These are phyloP conservation scores for Suillus lakei DNA, from an alignment of 768 basidiomycete species.

Conservation along the genomic window DNA sequence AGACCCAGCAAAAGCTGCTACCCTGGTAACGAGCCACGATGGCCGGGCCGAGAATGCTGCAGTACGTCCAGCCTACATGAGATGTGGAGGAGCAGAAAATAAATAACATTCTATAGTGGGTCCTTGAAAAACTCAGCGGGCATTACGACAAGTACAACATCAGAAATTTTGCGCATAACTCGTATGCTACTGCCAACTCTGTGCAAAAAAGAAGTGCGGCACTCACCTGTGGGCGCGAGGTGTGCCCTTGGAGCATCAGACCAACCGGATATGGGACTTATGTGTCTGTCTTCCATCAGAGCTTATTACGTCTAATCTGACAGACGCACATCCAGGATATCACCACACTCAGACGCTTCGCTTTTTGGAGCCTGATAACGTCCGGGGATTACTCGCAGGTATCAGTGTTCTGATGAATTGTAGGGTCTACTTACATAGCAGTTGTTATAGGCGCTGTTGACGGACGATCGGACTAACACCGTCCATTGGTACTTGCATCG, in stretches of 20 bases:
- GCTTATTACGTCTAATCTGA: not conserved
- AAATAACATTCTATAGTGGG: slow-evolving; percentile 1
- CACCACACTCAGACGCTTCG: slow-evolving; percentile 2
- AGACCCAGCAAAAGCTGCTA: not conserved
- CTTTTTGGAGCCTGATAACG: not conserved
- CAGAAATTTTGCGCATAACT: slow-evolving; percentile 2
- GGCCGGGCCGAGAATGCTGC: not conserved
- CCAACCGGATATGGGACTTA: slow-evolving; percentile 6
- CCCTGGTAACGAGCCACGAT: not conserved
- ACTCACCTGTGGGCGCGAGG: not conserved
- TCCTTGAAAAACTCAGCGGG: slow-evolving; percentile 8
- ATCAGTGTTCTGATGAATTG: not conserved
- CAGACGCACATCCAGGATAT: slow-evolving; percentile 1
- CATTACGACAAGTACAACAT: slow-evolving; percentile 8
- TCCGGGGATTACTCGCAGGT: not conserved
- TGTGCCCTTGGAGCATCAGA: slow-evolving; percentile 1
- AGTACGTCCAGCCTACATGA: not conserved
- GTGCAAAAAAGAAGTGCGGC: not conserved
- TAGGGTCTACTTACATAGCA: not conserved
- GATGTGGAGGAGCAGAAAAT: not conserved
- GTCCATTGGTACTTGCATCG: slow-evolving; percentile 11
- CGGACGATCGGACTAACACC: not conserved
- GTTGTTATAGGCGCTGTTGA: not conserved
- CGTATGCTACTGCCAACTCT: not conserved
- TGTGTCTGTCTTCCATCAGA: slow-evolving; percentile 4